phyloP scores from a whole-genome alignment of 768 basidiomycete species.

The Pleurotus ostreatus region DNA sequence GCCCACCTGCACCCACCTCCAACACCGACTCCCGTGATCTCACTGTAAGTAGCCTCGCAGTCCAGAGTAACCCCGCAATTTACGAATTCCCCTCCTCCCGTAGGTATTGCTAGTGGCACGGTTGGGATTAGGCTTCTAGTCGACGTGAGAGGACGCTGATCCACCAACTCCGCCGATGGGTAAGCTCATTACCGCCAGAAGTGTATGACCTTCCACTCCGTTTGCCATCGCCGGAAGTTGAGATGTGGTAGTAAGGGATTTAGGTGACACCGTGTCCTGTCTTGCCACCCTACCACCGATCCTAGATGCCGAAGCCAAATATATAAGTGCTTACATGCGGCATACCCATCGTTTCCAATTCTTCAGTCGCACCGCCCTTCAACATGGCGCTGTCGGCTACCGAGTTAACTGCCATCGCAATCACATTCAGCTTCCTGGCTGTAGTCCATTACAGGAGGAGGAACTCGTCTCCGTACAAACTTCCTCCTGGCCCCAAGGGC shows the following conservation, averaged over 20 bases:
- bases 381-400: conserved; percentile 1
- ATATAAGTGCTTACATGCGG: not conserved
- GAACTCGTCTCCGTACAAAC: not conserved
- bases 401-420: not conserved
- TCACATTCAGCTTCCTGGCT: not conserved
- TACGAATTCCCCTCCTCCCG: too few species aligned
- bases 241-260: not conserved
- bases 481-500: conserved; percentile 27
- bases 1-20: too few species aligned
- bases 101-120: too few species aligned
- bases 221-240: not conserved
- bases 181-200: not conserved
- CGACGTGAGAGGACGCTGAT: too few species aligned
- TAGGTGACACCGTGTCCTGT: not conserved
- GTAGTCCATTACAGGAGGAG: not conserved
- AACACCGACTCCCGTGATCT: too few species aligned
- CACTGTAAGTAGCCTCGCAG: too few species aligned
- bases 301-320: not conserved
- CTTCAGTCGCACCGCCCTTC: not conserved
- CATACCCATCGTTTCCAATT: not conserved
- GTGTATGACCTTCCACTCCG: not conserved
- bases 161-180: too few species aligned
- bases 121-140: too few species aligned
- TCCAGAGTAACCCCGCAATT: too few species aligned
- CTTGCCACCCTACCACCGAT: not conserved